Evolutionary conservation across 129 eudicot genomes (phyloP), one percentile per base, ranked within the genome.

Genomic region (Oenanthe sinensis): DNA sequence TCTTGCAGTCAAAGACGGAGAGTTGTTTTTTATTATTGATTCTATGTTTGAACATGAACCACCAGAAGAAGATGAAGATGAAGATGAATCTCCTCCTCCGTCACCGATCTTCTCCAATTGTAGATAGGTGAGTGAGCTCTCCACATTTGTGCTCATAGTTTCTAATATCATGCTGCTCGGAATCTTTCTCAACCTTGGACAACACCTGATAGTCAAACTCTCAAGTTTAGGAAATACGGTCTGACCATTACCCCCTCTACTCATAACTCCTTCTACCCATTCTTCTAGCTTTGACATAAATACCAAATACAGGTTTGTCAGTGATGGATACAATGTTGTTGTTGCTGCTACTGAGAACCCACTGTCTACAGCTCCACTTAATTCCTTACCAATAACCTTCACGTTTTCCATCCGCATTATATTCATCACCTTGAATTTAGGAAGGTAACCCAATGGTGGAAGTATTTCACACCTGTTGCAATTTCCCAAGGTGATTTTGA

Each of bases 391-490:
- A 33, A 33, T 33, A 33, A 33, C 36, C 36, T 33, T 33, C 36
- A 33, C 36, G 36, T 33, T 33, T 33, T 33, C 36, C 36, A 33
- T 33, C 36, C 36, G 1, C 36, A 33, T 33, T 33, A 33, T 33
- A 33, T 33, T 33, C 36, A 33, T 33, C 36, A 33, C 36, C 36
- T 33, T 33, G 36, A 33, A 1, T 33, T 33, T 33, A 33, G 36
- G 36, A 33, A 33, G 36, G 36, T 33, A 33, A 33, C 36, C 36
- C 36, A 0, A 33, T 33, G 36, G 36, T 39, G 82, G 82, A 45
- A 84, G 26, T 73, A 12, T 71, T 11, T 72, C 52, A 50, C 79
- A 77, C 39, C 5, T 68, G 36, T 68, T 17, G 58, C 84, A 50
- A 9, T 44, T 17, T 33, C 17, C 43, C 30, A 84, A 24, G 43